A percentile compares a stretch with the other conserved stretches of the same genome.
These are phyloP conservation scores for Amauroascus niger DNA, from an alignment of 2,329 filamentous ascomycete species.

Conservation along the genomic window DNA sequence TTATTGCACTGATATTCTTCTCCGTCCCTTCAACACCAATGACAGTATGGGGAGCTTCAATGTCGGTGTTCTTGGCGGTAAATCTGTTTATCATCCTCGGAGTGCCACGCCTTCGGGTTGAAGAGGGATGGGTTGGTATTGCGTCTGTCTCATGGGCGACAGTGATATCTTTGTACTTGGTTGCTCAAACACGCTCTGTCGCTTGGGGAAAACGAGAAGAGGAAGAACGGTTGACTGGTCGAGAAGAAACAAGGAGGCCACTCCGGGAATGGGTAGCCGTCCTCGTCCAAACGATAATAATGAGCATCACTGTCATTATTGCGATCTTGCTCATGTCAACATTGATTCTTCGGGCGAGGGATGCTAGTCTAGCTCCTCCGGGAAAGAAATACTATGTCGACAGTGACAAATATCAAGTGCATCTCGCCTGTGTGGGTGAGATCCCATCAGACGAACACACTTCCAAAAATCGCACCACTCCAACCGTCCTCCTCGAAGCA, in stretches of 20 bases:
- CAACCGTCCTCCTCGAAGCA: constrained; percentile 78
- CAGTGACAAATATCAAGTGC: constrained; percentile 72
- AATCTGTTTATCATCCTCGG: constrained; percentile 71
- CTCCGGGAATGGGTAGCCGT: constrained; percentile 78
- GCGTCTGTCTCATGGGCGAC: constrained; percentile 75
- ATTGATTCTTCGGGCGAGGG: constrained; percentile 67
- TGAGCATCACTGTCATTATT: constrained; percentile 58
- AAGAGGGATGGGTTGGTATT: constrained; percentile 89
- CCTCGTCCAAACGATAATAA: constrained; percentile 60
- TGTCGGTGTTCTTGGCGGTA: constrained; percentile 58
- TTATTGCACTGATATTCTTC: constrained; percentile 78
- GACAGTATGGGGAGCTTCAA: constrained; percentile 59
- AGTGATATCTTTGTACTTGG: constrained; percentile 66
- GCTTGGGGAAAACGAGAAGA: constrained; percentile 88
- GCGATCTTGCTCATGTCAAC: constrained; percentile 68
- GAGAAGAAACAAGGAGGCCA: constrained; percentile 73
- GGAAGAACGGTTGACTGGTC: constrained; percentile 82
- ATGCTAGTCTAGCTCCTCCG: constrained; percentile 61
- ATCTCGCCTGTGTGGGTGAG: constrained; percentile 76
- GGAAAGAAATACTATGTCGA: constrained; percentile 75
- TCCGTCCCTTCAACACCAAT: constrained; percentile 69
- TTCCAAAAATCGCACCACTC: constrained; percentile 44
- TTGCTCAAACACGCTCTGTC: constrained; percentile 71
- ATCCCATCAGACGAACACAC: constrained; percentile 31
- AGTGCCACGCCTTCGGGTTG: constrained; percentile 62